Evolutionary conservation across 768 basidiomycete species (phyloP), one percentile per base, ranked within the genome.

Genomic region (Collybiopsis confluens): DNA sequence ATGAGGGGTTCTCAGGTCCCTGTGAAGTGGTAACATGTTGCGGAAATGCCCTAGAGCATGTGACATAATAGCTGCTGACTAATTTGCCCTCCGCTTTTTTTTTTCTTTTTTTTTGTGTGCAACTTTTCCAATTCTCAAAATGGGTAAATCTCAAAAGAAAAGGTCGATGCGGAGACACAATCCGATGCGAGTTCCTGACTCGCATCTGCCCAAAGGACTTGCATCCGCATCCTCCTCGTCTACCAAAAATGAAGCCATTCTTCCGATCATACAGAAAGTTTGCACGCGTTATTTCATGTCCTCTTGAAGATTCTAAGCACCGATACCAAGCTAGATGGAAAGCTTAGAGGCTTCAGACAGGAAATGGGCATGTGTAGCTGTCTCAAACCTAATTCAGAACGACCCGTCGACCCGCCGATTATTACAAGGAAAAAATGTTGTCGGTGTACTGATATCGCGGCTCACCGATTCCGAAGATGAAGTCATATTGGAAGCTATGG

Each of bases 61-160:
- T n/a, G n/a, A n/a, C n/a, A n/a, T n/a, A n/a, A n/a, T 44, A 23
- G 7, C 21, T 21, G 42, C 42, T 44, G 8, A 13, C 26, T 45
- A 7, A 44, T 21, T 24, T 13, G 15, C 26, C 13, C 28, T n/a
- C 24, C 26, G 45, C 45, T 35, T 7, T 18, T 27, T 15, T 33
- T 46, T 46, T 33, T 23, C n/a, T 33, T 20, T 30, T 18, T 33
- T 18, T n/a, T 13, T 13, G 4, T 26, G 4, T 8, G 10, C 45
- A 3, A 27, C 18, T 10, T 16, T 20, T 21, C 10, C 47, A 3
- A 15, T 2, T 35, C 20, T n/a, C 45, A 36, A 59, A 26, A 98
- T 98, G 94, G 94, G 92, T 61, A 97, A 96, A 70, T 84, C 90
- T 37, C 92, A 95, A 65, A 96, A 95, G 73, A 92, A 92, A 65